A percentile compares a stretch with the other conserved stretches of the same genome.
These are phyloP conservation scores for Aspergillus pseudoglaucus DNA, from an alignment of 2,329 filamentous ascomycete species.

Conservation along the genomic window DNA sequence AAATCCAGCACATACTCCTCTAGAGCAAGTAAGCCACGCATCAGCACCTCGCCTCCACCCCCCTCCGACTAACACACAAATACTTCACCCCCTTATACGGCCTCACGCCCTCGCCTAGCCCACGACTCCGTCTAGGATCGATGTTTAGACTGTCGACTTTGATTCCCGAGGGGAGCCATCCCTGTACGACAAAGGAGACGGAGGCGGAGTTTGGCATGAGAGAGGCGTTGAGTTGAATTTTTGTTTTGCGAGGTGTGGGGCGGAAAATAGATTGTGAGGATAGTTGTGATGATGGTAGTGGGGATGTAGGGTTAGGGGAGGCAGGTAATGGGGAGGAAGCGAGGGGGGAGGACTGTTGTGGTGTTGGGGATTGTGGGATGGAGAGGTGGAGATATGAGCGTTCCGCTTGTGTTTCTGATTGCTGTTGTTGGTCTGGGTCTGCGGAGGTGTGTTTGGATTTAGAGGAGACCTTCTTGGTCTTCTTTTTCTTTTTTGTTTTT, in stretches of 20 bases:
- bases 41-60: conserved; percentile 42
- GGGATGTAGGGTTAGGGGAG: conserved; percentile 6
- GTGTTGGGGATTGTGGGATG: neutral
- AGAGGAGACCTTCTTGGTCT: conserved; percentile 22
- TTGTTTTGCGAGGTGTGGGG: conserved; percentile 22
- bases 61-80: conserved; percentile 62
- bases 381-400: neutral
- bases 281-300: conserved; percentile 9
- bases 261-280: conserved; percentile 16
- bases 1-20: too few relatives aligned
- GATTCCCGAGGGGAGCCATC: conserved; percentile 59
- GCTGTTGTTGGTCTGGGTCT: conserved; percentile 4
- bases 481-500: conserved; percentile 34
- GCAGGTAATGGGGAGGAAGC: conserved; percentile 9
- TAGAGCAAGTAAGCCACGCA: too few relatives aligned
- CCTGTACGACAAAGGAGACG: conserved; percentile 58
- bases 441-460: conserved; percentile 3
- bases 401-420: neutral
- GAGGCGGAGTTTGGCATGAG: conserved; percentile 74
- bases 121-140: conserved; percentile 71
- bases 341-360: conserved; percentile 8
- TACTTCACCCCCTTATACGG: conserved; percentile 99
- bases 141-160: conserved; percentile 57
- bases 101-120: conserved; percentile 78
- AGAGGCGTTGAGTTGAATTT: conserved; percentile 61